A percentile compares a stretch with the other conserved stretches of the same genome.
Conservation (phyloP, 306 rosid genomes). For the Quercus agrifolia region DNA sequence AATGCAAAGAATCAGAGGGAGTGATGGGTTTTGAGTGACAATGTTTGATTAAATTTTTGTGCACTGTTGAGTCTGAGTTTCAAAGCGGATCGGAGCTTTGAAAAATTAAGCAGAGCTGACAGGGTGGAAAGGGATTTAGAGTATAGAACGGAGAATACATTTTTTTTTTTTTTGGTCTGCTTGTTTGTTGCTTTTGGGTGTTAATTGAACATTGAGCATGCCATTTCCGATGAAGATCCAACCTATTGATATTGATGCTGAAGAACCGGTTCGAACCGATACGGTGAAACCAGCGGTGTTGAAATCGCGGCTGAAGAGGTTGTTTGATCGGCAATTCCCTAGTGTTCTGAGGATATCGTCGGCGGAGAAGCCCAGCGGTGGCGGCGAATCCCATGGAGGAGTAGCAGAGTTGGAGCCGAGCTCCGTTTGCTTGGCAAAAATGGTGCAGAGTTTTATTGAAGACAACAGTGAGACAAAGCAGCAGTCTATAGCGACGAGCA, state of each 20-base stretch:
- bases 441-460: conserved; percentile 94
- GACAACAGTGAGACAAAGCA: conserved; percentile 56
- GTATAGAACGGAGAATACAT: conserved; percentile 4
- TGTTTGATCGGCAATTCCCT: conserved; percentile 84
- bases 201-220: conserved; percentile 19
- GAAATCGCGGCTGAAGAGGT: conserved; percentile 76
- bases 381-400: conserved; percentile 51
- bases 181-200: too few relatives aligned
- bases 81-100: conserved; percentile 26
- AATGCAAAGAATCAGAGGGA: background rate
- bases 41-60: background rate
- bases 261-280: conserved; percentile 54
- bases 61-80: conserved; percentile 9
- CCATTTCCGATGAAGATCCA: conserved; percentile 95
- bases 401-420: conserved; percentile 68
- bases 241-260: conserved; percentile 69
- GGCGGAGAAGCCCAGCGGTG: conserved; percentile 41
- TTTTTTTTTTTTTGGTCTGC: too few relatives aligned
- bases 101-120: conserved; percentile 29
- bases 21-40: conserved; percentile 20
- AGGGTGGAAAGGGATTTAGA: background rate
- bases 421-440: conserved; percentile 76
- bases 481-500: conserved; percentile 38
- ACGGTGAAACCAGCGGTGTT: conserved; percentile 56
- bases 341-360: conserved; percentile 55